phyloP scores from a whole-genome alignment of 2,329 filamentous ascomycete species.

The Neonectria hederae region DNA sequence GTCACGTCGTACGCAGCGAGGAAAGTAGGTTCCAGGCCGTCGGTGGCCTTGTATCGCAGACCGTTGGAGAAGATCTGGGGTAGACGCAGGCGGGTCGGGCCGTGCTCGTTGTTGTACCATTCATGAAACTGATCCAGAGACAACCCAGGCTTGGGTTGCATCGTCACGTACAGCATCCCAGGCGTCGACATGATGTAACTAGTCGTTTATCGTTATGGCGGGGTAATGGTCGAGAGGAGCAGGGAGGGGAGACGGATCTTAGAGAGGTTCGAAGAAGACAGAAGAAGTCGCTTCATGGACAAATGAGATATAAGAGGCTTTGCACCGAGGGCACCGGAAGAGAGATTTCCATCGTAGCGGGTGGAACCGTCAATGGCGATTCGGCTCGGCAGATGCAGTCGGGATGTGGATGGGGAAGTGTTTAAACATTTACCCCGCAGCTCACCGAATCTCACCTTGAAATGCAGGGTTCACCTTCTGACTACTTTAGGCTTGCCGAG shows the following conservation, averaged over 20 bases:
- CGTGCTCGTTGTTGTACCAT: constrained; percentile 96
- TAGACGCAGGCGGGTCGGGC: constrained; percentile 80
- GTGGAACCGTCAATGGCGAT: constrained; percentile 36
- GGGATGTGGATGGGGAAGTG: constrained; percentile 36
- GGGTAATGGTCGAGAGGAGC: background rate
- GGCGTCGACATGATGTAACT: constrained; percentile 52
- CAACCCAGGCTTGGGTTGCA: constrained; percentile 77
- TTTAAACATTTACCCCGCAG: constrained; percentile 45
- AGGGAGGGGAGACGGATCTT: background rate
- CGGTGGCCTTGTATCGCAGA: constrained; percentile 78
- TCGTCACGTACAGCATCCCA: constrained; percentile 85
- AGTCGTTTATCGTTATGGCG: constrained; percentile 1
- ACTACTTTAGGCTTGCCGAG: constrained; percentile 24
- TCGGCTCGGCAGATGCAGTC: constrained; percentile 45
- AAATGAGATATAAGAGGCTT: background rate
- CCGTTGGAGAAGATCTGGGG: constrained; percentile 79
- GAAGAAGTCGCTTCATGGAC: background rate
- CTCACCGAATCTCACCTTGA: constrained; percentile 23
- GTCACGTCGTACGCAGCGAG: constrained; percentile 85
- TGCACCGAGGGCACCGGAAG: constrained; percentile 34
- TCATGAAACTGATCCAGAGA: constrained; percentile 80
- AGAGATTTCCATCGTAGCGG: constrained; percentile 39
- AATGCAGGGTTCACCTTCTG: constrained; percentile 2
- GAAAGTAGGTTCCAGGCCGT: constrained; percentile 71
- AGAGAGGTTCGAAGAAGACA: background rate